A percentile compares a stretch with the other conserved stretches of the same genome.
phyloP scores from a whole-genome alignment of 2,329 filamentous ascomycete genomes.

The Beauveria caledonica region DNA sequence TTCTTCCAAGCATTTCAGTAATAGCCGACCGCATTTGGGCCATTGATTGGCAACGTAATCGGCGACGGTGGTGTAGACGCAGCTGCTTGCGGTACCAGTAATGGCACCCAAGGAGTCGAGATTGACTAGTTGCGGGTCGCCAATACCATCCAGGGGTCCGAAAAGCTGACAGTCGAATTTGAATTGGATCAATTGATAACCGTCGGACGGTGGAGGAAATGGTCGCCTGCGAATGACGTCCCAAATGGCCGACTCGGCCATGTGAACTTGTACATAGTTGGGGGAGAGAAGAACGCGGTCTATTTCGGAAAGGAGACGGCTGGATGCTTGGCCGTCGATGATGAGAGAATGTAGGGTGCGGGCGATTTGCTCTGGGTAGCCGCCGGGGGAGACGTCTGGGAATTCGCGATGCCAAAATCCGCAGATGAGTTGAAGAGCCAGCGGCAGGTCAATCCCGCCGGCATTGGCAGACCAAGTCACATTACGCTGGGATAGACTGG shows the following conservation, averaged over 20 bases:
- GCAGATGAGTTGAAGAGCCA: constrained; percentile 28
- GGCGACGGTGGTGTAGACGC: constrained; percentile 24
- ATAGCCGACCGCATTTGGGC: constrained; percentile 23
- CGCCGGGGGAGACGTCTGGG: constrained; percentile 25
- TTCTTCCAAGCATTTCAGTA: constrained; percentile 25
- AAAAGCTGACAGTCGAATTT: constrained; percentile 28
- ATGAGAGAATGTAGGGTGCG: constrained; percentile 23
- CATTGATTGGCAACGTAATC: constrained; percentile 25
- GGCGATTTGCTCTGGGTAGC: constrained; percentile 27
- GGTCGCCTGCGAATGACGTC: constrained; percentile 25
- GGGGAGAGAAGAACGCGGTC: constrained; percentile 24
- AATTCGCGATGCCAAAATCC: constrained; percentile 29
- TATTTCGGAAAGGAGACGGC: constrained; percentile 22
- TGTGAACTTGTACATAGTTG: constrained; percentile 29
- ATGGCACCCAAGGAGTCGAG: constrained; percentile 24
- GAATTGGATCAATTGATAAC: constrained; percentile 28
- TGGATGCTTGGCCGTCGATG: constrained; percentile 22
- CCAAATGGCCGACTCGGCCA: constrained; percentile 31
- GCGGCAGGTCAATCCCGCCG: constrained; percentile 25
- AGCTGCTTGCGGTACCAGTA: constrained; percentile 27
- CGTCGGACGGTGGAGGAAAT: constrained; percentile 24
- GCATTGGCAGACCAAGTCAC: constrained; percentile 25
- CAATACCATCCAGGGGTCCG: constrained; percentile 20
- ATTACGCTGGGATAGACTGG: constrained; percentile 25
- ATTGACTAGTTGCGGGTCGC: constrained; percentile 22